A percentile compares a stretch with the other conserved stretches of the same genome.
phyloP scores from a whole-genome alignment of 805 yeast species.

The Saccharomycopsis sp. region DNA sequence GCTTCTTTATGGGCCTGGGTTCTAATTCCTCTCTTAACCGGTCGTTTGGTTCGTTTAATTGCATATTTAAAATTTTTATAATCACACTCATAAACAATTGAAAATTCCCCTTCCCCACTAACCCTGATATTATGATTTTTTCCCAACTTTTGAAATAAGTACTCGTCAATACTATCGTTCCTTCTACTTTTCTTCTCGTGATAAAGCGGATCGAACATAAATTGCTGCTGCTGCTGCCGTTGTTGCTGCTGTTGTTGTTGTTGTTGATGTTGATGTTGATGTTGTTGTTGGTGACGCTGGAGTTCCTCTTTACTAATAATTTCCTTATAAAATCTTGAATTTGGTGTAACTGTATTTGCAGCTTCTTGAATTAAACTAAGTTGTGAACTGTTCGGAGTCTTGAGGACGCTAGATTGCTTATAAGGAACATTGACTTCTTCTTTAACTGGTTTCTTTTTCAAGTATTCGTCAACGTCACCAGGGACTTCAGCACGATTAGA shows the following conservation, averaged over 20 bases:
- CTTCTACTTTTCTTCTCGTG: too few relatives aligned
- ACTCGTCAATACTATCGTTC: slow-evolving; percentile 9
- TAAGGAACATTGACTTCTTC: too few relatives aligned
- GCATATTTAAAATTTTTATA: slow-evolving; percentile 63
- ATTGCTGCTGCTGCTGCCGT: neutral
- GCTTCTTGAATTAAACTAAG: slow-evolving; percentile 2
- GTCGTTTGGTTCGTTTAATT: slow-evolving; percentile 70
- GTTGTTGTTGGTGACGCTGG: neutral
- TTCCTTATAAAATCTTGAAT: slow-evolving; percentile 5
- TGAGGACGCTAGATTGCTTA: neutral
- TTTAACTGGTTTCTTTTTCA: neutral
- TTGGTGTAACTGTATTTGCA: slow-evolving; percentile 15
- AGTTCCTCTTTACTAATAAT: neutral
- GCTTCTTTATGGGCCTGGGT: slow-evolving; percentile 8
- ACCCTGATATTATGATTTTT: slow-evolving; percentile 44
- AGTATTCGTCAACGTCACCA: neutral
- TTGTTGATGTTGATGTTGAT: neutral
- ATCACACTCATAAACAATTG: slow-evolving; percentile 77
- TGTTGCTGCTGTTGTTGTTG: neutral
- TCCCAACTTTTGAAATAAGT: slow-evolving; percentile 10
- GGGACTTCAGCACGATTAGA: neutral
- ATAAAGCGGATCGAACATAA: too few relatives aligned
- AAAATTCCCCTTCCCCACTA: slow-evolving; percentile 84
- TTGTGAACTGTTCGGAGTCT: slow-evolving; percentile 15
- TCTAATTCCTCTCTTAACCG: slow-evolving; percentile 1